A percentile compares a stretch with the other conserved stretches of the same genome.
Evolutionary conservation across 2,329 filamentous ascomycete genomes (phyloP).

Genomic region (Trichoderma atroviride): DNA sequence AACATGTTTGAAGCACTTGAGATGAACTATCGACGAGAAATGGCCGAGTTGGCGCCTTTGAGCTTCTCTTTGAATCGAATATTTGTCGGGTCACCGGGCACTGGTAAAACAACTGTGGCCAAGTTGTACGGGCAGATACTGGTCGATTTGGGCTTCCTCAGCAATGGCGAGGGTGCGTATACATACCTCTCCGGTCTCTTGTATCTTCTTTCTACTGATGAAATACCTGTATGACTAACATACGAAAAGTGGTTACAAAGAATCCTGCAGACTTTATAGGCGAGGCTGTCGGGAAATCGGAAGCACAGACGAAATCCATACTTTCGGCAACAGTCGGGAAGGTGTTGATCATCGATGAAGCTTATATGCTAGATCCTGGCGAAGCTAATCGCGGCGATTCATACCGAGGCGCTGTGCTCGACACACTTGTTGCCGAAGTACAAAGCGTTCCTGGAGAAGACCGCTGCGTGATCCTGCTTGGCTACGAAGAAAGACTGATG

Average conservation of each 20-base stretch:
- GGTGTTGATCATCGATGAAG: slow-evolving; percentile 73
- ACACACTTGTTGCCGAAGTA: slow-evolving; percentile 10
- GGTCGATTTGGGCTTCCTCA: slow-evolving; percentile 73
- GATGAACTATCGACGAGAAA: background rate
- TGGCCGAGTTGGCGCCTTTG: background rate
- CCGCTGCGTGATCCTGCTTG: slow-evolving; percentile 7
- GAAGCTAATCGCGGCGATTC: background rate
- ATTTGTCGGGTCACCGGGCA: slow-evolving; percentile 67
- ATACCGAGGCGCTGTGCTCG: background rate
- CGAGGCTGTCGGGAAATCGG: slow-evolving; percentile 69
- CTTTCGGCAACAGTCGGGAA: slow-evolving; percentile 63
- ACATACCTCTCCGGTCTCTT: background rate
- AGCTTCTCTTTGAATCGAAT: slow-evolving; percentile 67
- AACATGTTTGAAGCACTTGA: slow-evolving; percentile 1
- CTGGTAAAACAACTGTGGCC: slow-evolving; percentile 73
- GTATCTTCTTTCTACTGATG: background rate
- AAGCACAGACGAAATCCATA: slow-evolving; percentile 59
- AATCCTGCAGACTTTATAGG: slow-evolving; percentile 70
- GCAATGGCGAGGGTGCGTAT: slow-evolving; percentile 39
- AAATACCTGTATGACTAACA: background rate
- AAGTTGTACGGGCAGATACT: slow-evolving; percentile 74
- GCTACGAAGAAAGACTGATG: slow-evolving; percentile 2
- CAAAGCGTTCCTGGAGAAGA: slow-evolving; percentile 12
- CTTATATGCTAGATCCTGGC: slow-evolving; percentile 48
- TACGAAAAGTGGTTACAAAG: slow-evolving; percentile 49